Conservation (phyloP, 2,329 filamentous ascomycete genomes). For the Westerdykella ornata region DNA sequence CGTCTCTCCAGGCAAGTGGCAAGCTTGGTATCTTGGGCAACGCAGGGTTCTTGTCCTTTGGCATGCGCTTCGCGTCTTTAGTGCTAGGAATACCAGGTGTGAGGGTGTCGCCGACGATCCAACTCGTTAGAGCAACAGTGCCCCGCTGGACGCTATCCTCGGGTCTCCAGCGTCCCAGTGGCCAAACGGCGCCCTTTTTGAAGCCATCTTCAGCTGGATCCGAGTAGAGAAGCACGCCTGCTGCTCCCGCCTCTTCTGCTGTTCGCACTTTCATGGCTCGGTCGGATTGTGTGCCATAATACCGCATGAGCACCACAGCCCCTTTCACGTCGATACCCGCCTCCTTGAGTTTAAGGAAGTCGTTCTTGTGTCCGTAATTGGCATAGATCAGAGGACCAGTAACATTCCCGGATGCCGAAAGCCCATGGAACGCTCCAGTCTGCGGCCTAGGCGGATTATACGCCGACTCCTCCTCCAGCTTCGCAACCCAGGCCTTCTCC, state of each 20-base stretch:
- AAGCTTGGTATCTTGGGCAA: slow-evolving; percentile 82
- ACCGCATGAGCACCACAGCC: slow-evolving; percentile 75
- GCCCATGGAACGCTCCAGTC: slow-evolving; percentile 77
- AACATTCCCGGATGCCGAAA: slow-evolving; percentile 80
- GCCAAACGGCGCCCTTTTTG: slow-evolving; percentile 62
- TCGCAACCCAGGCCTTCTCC: slow-evolving; percentile 67
- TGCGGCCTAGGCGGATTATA: slow-evolving; percentile 55
- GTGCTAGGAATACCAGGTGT: slow-evolving; percentile 80
- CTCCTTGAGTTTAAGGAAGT: slow-evolving; percentile 68
- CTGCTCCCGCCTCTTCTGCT: slow-evolving; percentile 78
- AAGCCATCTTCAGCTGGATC: slow-evolving; percentile 85
- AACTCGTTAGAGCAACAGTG: slow-evolving; percentile 71
- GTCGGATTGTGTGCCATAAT: slow-evolving; percentile 68
- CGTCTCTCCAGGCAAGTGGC: slow-evolving; percentile 84
- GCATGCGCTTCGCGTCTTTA: slow-evolving; percentile 58
- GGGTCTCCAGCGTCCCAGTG: slow-evolving; percentile 73
- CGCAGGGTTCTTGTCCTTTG: slow-evolving; percentile 62
- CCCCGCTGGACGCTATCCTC: slow-evolving; percentile 76
- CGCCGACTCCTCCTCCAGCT: slow-evolving; percentile 72
- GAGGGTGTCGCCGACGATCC: slow-evolving; percentile 83
- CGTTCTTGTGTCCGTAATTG: slow-evolving; percentile 80
- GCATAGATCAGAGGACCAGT: slow-evolving; percentile 83
- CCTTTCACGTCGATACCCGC: slow-evolving; percentile 67
- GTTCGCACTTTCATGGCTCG: slow-evolving; percentile 79
- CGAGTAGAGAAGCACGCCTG: slow-evolving; percentile 85